Conservation (phyloP, 768 basidiomycete species). For the Suillus bovinus region DNA sequence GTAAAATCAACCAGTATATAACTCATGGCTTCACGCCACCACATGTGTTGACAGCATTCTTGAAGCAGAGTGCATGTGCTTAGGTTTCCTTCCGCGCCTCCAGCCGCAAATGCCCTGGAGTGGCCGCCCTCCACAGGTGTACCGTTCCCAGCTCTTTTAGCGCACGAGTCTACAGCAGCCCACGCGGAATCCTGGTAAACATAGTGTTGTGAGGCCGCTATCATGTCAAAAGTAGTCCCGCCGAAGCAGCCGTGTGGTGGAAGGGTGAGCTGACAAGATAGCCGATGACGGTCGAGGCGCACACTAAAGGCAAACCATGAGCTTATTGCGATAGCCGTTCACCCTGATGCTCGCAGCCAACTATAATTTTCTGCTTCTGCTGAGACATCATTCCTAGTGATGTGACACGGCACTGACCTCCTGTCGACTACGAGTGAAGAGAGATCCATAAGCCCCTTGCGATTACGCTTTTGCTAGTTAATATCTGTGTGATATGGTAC, state of each 20-base stretch:
- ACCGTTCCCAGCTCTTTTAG: background rate
- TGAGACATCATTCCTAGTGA: background rate
- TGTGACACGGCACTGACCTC: background rate
- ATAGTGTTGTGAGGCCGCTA: background rate
- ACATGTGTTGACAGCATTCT: too few relatives aligned
- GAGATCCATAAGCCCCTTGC: background rate
- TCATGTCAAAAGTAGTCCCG: background rate
- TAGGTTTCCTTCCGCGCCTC: background rate
- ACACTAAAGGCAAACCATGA: background rate
- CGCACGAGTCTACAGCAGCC: background rate
- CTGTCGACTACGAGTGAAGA: background rate
- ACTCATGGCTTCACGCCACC: too few relatives aligned
- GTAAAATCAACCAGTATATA: too few relatives aligned
- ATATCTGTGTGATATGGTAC: background rate
- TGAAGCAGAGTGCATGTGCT: background rate
- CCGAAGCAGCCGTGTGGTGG: background rate
- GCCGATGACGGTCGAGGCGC: background rate
- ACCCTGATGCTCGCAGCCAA: background rate
- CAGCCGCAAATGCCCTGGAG: background rate
- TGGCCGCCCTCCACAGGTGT: background rate
- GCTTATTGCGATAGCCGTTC: background rate
- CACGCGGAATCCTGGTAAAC: background rate
- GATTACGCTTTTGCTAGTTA: background rate
- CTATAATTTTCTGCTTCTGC: too few relatives aligned
- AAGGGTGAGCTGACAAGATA: background rate